Conservation (phyloP, 148 eudicot species). For the Chenopodium suecicum region DNA sequence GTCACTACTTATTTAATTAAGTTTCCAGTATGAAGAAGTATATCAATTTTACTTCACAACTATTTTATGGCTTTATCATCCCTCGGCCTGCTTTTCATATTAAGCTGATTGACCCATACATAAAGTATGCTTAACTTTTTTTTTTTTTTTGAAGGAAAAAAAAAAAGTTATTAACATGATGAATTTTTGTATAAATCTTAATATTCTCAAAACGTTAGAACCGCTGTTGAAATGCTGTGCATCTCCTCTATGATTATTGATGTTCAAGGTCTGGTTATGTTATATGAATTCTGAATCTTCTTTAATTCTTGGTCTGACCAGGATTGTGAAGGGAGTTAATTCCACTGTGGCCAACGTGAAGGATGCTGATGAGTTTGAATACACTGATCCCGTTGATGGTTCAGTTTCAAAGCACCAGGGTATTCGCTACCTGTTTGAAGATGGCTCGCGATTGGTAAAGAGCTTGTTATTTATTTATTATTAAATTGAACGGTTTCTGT, state of each 20-base stretch:
- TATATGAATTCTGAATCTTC: not conserved
- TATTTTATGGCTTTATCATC: too few species aligned
- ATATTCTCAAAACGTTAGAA: not conserved
- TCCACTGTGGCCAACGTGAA: constrained; percentile 66
- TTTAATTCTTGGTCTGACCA: constrained; percentile 13
- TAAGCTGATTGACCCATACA: too few species aligned
- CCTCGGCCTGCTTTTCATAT: too few species aligned
- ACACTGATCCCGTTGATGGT: constrained; percentile 95
- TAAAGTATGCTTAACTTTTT: too few species aligned
- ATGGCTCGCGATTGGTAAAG: constrained; percentile 87
- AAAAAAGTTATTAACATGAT: not conserved
- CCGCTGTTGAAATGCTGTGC: not conserved
- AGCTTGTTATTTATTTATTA: not conserved
- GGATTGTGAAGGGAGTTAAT: constrained; percentile 64
- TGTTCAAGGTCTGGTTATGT: constrained; percentile 12
- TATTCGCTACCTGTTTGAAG: constrained; percentile 86
- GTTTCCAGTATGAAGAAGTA: too few species aligned
- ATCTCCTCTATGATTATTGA: not conserved
- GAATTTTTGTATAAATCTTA: not conserved
- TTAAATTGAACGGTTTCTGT: not conserved
- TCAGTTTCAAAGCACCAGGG: constrained; percentile 97
- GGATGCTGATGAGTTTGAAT: constrained; percentile 85
- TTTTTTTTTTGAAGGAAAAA: too few species aligned
- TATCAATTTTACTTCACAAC: too few species aligned
- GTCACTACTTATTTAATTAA: too few species aligned